phyloP scores from a whole-genome alignment of 2,329 filamentous ascomycete genomes.

The Coniella vitis region DNA sequence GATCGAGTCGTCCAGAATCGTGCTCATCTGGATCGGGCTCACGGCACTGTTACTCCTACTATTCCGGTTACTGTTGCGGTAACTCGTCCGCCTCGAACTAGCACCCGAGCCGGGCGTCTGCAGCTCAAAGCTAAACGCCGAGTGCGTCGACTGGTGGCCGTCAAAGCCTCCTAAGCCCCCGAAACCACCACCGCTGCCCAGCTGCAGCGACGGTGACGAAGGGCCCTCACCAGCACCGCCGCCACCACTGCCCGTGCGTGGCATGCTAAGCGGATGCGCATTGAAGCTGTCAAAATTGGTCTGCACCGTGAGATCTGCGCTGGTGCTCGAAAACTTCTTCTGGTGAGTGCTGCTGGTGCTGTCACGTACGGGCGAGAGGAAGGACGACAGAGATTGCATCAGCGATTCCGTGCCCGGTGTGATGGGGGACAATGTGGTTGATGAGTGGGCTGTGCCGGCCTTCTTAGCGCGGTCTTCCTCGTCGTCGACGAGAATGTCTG shows the following conservation, averaged over 20 bases:
- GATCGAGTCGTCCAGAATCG: slow-evolving; percentile 79
- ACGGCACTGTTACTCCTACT: slow-evolving; percentile 62
- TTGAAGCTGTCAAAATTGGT: slow-evolving; percentile 23
- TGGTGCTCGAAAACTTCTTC: slow-evolving; percentile 36
- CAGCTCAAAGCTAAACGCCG: slow-evolving; percentile 54
- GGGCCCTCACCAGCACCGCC: neutral
- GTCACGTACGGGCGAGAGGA: slow-evolving; percentile 29
- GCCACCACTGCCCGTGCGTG: slow-evolving; percentile 32
- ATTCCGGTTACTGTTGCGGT: slow-evolving; percentile 36
- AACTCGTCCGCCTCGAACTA: slow-evolving; percentile 21
- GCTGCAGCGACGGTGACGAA: slow-evolving; percentile 20
- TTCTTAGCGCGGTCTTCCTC: slow-evolving; percentile 43
- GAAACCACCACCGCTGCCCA: slow-evolving; percentile 21
- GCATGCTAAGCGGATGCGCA: slow-evolving; percentile 47
- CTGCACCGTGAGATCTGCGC: slow-evolving; percentile 36
- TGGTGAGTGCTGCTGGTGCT: slow-evolving; percentile 28
- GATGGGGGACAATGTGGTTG: slow-evolving; percentile 8
- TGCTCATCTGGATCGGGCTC: slow-evolving; percentile 69
- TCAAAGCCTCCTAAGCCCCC: slow-evolving; percentile 17
- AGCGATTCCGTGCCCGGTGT: slow-evolving; percentile 18
- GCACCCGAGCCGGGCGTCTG: slow-evolving; percentile 34
- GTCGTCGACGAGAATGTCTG: slow-evolving; percentile 85
- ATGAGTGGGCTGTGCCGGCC: slow-evolving; percentile 7
- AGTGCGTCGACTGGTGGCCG: slow-evolving; percentile 36
- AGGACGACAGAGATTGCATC: slow-evolving; percentile 20